Conservation (phyloP, 768 basidiomycete species). For the Lyophyllum decastes region DNA sequence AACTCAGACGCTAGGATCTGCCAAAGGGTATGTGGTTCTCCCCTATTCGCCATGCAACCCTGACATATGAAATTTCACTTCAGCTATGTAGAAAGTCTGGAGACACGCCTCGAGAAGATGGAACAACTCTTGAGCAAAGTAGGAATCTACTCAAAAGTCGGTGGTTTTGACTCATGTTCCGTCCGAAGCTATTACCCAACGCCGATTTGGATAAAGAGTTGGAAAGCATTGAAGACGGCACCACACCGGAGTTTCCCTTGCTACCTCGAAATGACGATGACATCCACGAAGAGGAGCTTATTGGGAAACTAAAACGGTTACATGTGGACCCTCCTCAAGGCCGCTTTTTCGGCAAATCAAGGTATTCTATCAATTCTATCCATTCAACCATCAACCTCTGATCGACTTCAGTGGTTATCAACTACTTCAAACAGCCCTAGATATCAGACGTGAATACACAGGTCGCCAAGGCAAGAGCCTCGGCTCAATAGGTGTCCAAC, state of each 20-base stretch:
- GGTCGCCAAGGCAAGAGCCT: conserved; percentile 31
- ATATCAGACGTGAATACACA: conserved; percentile 55
- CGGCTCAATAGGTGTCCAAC: conserved; percentile 28
- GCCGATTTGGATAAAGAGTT: conserved; percentile 64
- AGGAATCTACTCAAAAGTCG: neutral
- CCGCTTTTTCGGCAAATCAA: conserved; percentile 52
- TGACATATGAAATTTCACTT: neutral
- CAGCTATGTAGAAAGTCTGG: conserved; percentile 63
- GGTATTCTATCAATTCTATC: conserved; percentile 22
- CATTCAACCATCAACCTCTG: neutral
- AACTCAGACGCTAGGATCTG: conserved; percentile 54
- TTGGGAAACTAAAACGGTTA: conserved; percentile 34
- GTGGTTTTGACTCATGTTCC: neutral
- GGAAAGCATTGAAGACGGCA: conserved; percentile 39
- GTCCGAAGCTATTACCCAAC: conserved; percentile 51
- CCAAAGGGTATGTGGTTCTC: conserved; percentile 49
- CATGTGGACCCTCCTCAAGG: conserved; percentile 37
- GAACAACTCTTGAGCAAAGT: conserved; percentile 61
- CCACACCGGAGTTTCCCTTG: conserved; percentile 33
- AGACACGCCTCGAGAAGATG: conserved; percentile 64
- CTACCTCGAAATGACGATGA: conserved; percentile 36
- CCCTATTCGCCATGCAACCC: neutral
- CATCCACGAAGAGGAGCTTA: conserved; percentile 26
- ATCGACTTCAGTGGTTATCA: conserved; percentile 42
- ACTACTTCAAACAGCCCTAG: conserved; percentile 54